Evolutionary conservation across 2,329 filamentous ascomycete species (phyloP).

Genomic region (Cladobotryum protrusum): DNA sequence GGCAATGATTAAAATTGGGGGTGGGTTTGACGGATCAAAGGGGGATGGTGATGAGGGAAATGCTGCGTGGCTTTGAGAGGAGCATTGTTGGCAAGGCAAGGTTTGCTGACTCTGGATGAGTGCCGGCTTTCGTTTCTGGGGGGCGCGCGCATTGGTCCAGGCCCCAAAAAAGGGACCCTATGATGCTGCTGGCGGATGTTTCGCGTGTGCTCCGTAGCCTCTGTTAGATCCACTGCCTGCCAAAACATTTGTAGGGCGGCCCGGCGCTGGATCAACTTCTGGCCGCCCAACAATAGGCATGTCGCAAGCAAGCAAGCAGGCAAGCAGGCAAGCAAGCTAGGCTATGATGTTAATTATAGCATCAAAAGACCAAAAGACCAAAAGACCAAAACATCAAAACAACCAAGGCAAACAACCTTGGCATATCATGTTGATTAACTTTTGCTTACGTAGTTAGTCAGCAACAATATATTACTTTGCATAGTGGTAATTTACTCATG

Average conservation of each 20-base stretch:
- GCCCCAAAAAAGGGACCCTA: background rate
- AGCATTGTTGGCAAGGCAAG: background rate
- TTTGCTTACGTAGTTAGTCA: too few species aligned
- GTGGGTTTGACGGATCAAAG: background rate
- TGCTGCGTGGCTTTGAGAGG: conserved; percentile 5
- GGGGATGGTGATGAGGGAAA: conserved; percentile 10
- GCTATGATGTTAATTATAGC: too few species aligned
- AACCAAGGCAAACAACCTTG: too few species aligned
- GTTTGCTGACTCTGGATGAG: background rate
- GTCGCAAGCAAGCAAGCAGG: too few species aligned
- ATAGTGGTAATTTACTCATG: background rate
- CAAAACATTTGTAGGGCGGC: too few species aligned
- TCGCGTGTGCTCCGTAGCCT: background rate
- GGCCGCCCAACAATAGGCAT: background rate
- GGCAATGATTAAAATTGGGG: conserved; percentile 1
- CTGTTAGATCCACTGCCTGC: too few species aligned
- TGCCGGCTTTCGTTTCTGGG: too few species aligned
- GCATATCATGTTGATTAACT: too few species aligned
- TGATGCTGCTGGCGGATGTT: conserved; percentile 4
- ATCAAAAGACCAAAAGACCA: too few species aligned
- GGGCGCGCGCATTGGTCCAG: conserved; percentile 2
- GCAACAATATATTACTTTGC: background rate
- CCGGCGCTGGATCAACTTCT: conserved; percentile 13
- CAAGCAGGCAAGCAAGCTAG: too few species aligned
- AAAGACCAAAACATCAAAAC: too few species aligned